Base-by-base conservation (phyloP, 2,329 filamentous ascomycete species). In the Clarireedia homoeocarpa region DNA sequence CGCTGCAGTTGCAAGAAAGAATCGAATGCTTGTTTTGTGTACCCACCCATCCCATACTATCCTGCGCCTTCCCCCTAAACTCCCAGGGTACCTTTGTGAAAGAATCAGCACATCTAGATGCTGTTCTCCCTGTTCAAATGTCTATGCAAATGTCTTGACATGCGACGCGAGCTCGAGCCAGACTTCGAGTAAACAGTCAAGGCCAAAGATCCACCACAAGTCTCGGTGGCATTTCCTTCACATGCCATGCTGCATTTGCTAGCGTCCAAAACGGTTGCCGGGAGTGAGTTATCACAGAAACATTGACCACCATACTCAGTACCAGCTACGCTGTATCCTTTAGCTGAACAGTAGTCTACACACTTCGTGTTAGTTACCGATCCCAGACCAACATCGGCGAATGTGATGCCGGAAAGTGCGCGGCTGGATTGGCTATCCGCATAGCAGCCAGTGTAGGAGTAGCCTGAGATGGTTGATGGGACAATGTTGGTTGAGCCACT, bases 181-280 rank as follows among this genome's bases (percentile, higher is more conserved):
- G 15, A 17, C 17, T 34, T 50, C 0, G 23, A 23, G 20, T 34
- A 80, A 55, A 78, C 71, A 56, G 69, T 74, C 50, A 80, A 69
- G 9, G 73, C 70, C 69, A 72, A 72, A 53, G 66, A 59, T 15
- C 79, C 80, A 48, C 80, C 81, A 62, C 81, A 84, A 5, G 71
- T 71, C 63, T 80, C 69, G 10, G 64, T 66, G 1, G 59, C 58
- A 60, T 80, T 74, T 23, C 77, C 80, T 51, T 74, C 72, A 65
- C 81, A 83, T 1, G 74, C 68, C 62, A 73, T 75, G 44, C 68
- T 67, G 69, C 81, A 84, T 12, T 64, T 61, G 6, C 65, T 68
- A 3, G 77, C 76, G 46, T 74, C 72, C 17, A 81, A 63, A 59
- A 71, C 69, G 48, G 71, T 66, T 27, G 71, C 73, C 26, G 65